These are phyloP conservation scores for Phylloporus scabripes DNA, from an alignment of 768 basidiomycete species.

Conservation along the genomic window DNA sequence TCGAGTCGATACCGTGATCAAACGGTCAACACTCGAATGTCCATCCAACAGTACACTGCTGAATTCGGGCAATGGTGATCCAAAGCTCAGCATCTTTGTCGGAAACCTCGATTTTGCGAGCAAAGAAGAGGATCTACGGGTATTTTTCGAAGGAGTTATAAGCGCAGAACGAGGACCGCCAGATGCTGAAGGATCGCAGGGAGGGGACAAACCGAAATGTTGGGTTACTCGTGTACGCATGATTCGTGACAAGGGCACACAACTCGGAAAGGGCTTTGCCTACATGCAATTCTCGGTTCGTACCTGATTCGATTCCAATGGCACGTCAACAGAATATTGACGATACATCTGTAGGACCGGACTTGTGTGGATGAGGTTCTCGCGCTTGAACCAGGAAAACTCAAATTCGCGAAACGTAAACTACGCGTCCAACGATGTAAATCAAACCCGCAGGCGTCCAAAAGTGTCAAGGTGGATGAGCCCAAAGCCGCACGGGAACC, in stretches of 20 bases:
- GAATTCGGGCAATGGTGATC: slow-evolving; percentile 44
- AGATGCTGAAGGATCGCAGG: slow-evolving; percentile 24
- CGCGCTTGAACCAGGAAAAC: slow-evolving; percentile 65
- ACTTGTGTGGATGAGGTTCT: slow-evolving; percentile 91
- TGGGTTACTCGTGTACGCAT: slow-evolving; percentile 88
- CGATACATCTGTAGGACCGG: slow-evolving; percentile 53
- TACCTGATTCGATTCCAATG: neutral
- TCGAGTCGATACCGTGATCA: slow-evolving; percentile 67
- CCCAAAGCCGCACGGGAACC: slow-evolving; percentile 5
- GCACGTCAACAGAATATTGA: neutral
- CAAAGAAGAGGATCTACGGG: slow-evolving; percentile 83
- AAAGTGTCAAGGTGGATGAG: neutral
- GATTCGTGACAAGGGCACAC: slow-evolving; percentile 84
- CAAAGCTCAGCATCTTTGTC: slow-evolving; percentile 81
- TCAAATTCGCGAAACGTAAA: slow-evolving; percentile 91
- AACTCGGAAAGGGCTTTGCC: slow-evolving; percentile 92
- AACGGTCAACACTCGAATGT: slow-evolving; percentile 19
- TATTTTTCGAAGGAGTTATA: slow-evolving; percentile 79
- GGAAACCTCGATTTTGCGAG: slow-evolving; percentile 91
- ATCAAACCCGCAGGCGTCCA: slow-evolving; percentile 43
- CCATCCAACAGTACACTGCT: slow-evolving; percentile 16
- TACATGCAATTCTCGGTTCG: slow-evolving; percentile 81
- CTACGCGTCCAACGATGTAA: slow-evolving; percentile 91
- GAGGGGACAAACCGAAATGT: slow-evolving; percentile 34
- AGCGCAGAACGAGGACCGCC: slow-evolving; percentile 64